Percentiles rank a stretch among this genome's conserved stretches.
These are phyloP conservation scores for Ceratobasidium sp. DNA, from an alignment of 1,284 basidiomycete species.

Conservation along the genomic window DNA sequence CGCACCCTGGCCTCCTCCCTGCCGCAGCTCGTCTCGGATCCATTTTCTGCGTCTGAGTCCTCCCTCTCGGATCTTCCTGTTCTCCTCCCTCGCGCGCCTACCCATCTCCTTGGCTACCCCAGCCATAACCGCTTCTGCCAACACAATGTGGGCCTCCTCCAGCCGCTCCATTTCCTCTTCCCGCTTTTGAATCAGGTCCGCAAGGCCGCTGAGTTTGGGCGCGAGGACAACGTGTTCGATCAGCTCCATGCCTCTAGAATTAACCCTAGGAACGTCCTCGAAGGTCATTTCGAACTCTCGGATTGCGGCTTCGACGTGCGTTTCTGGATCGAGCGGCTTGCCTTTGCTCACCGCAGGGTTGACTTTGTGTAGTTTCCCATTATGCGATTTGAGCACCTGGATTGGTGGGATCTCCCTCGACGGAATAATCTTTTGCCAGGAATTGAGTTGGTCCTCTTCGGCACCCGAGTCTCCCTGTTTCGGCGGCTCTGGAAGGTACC, in stretches of 20 bases:
- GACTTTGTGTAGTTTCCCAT: slow-evolving; percentile 20
- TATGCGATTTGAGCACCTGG: slow-evolving; percentile 46
- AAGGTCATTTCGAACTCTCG: slow-evolving; percentile 27
- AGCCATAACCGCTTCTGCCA: slow-evolving; percentile 31
- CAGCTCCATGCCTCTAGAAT: slow-evolving; percentile 56
- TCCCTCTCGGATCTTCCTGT: slow-evolving; percentile 31
- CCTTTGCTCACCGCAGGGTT: slow-evolving; percentile 16
- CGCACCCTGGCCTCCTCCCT: neutral
- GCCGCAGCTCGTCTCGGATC: slow-evolving; percentile 10
- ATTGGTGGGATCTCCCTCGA: too few species aligned
- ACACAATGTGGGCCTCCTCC: slow-evolving; percentile 85
- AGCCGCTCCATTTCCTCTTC: slow-evolving; percentile 78
- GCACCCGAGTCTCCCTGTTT: neutral
- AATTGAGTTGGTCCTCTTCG: slow-evolving; percentile 2
- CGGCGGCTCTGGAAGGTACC: slow-evolving; percentile 33
- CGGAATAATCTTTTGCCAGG: slow-evolving; percentile 31
- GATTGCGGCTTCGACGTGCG: neutral
- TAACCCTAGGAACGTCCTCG: slow-evolving; percentile 44
- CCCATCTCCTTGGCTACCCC: slow-evolving; percentile 30
- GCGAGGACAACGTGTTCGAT: slow-evolving; percentile 79
- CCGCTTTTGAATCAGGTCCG: slow-evolving; percentile 77
- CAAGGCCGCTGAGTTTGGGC: slow-evolving; percentile 84
- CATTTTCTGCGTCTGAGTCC: slow-evolving; percentile 14
- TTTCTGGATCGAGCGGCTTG: neutral
- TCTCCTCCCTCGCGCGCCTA: slow-evolving; percentile 22